Conservation (phyloP, 2,329 filamentous ascomycete genomes). For the Zymoseptoria pseudotritici region DNA sequence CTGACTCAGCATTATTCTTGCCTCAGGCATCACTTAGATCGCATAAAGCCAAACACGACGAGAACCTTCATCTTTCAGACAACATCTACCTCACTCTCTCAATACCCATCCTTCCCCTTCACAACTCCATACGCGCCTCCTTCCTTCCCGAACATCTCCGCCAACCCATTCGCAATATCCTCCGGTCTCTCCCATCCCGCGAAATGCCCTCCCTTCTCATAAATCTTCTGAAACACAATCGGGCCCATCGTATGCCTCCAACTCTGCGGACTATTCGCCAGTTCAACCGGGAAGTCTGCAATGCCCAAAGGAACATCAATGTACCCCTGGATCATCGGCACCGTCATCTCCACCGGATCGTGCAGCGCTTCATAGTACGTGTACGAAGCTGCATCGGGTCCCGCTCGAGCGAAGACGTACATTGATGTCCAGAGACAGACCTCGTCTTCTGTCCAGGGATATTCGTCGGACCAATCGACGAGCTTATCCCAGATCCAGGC, state of each 20-base stretch:
- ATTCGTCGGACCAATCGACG: slow-evolving; percentile 65
- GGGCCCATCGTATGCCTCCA: slow-evolving; percentile 52
- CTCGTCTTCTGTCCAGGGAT: slow-evolving; percentile 69
- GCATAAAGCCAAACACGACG: background rate
- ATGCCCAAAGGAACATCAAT: slow-evolving; percentile 46
- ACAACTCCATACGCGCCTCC: slow-evolving; percentile 14
- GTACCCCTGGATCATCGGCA: slow-evolving; percentile 34
- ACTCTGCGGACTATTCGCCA: slow-evolving; percentile 43
- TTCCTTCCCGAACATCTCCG: slow-evolving; percentile 16
- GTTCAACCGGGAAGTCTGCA: slow-evolving; percentile 35
- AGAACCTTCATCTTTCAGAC: background rate
- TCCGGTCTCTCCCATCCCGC: slow-evolving; percentile 41
- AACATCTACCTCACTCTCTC: background rate
- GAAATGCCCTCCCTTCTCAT: slow-evolving; percentile 51
- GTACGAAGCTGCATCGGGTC: slow-evolving; percentile 57
- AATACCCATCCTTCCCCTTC: background rate
- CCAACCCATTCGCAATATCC: slow-evolving; percentile 14
- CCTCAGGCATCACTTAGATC: background rate
- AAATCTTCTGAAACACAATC: slow-evolving; percentile 49
- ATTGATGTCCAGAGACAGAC: slow-evolving; percentile 67
- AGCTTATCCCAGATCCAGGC: slow-evolving; percentile 80
- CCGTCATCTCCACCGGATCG: slow-evolving; percentile 13
- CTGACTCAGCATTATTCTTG: background rate
- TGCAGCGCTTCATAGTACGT: slow-evolving; percentile 66
- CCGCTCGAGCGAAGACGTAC: slow-evolving; percentile 64